These are phyloP conservation scores for Tetrahymena borealis DNA, from an alignment of 73 alveolate species.

Conservation along the genomic window DNA sequence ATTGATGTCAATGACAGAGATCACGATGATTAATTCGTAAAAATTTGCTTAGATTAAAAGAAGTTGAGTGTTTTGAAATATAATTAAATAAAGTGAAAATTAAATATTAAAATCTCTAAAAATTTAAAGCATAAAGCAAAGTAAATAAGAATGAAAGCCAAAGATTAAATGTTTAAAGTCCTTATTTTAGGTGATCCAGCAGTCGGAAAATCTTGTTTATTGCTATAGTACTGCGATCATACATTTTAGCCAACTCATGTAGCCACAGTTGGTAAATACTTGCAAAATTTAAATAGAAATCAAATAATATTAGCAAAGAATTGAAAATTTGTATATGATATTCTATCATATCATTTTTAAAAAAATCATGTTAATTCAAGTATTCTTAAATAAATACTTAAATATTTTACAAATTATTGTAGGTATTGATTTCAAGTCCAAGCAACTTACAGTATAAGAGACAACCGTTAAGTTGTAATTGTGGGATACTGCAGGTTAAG, in stretches of 20 bases:
- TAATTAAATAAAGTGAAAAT: background rate
- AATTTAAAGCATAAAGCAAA: background rate
- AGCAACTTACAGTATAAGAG: slow-evolving; percentile 61
- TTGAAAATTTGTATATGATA: too few relatives aligned
- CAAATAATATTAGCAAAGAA: too few relatives aligned
- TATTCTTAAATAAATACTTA: too few relatives aligned
- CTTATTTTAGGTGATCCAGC: slow-evolving; percentile 2
- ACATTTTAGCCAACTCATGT: background rate
- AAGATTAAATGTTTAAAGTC: background rate
- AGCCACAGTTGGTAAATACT: background rate
- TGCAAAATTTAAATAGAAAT: too few relatives aligned
- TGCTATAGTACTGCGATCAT: background rate
- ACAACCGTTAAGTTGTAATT: slow-evolving; percentile 62
- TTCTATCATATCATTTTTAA: too few relatives aligned
- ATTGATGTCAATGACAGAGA: background rate
- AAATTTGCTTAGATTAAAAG: too few relatives aligned
- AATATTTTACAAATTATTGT: too few relatives aligned
- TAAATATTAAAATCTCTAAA: background rate
- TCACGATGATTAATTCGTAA: background rate
- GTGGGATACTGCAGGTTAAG: slow-evolving; percentile 89
- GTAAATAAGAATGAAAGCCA: background rate
- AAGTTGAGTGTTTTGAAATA: background rate
- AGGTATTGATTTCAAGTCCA: slow-evolving; percentile 78
- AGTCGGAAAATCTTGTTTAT: background rate
- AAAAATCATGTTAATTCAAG: too few relatives aligned